Base-by-base conservation (phyloP, 1,139 yeast species). In the Entelexis paramagnoliae region DNA sequence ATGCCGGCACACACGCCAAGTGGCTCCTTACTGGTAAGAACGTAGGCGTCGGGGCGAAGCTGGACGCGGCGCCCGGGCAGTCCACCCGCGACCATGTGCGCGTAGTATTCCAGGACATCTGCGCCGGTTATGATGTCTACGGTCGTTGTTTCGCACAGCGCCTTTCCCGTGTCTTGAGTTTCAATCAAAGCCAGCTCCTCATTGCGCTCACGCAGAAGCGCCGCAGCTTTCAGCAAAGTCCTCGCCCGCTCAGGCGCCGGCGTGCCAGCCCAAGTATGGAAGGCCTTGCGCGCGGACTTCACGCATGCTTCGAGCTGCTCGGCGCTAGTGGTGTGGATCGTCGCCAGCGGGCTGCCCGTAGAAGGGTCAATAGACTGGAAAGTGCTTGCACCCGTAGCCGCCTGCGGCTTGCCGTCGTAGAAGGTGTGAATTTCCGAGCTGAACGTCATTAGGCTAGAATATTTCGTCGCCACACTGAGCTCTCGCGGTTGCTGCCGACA, bases 11-110 rank as follows among this genome's bases (percentile, higher is more conserved):
- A 80, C 29, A 83, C 89, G 29, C 91, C 91, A 59, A 71, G 75
- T 45, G 96, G 95, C 66, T 83, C 91, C 66, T 81, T 83, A 51
- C 82, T 68, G 36, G 95, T 84, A 70, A 82, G 83, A 16, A 85
- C 86, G 60, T 84, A 74, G 3, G 55, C 54, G 36, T 53, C 55
- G 3, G 41, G 33, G 2, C 55, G 40, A 16, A 53, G 46, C 17
- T 46, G 48, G 10, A 49, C 42, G 40, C 49, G 49, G 8, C 40
- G 35, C 13, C 53, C 53, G 2, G 48, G 48, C 20, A 48, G 34
- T 8, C 55, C 55, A 26, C 51, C 48, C 4, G 55, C 46, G 2
- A 51, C 44, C 33, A 35, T 33, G n/a, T 47, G 48, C 13, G 55
- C 55, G 34, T 53, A 51, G 39, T 51, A 53, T 22, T 53, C 55